Percentiles rank a stretch among this genome's conserved stretches.
These are phyloP conservation scores for Chalaropsis thielavioides DNA, from an alignment of 2,329 filamentous ascomycete species.

Conservation along the genomic window DNA sequence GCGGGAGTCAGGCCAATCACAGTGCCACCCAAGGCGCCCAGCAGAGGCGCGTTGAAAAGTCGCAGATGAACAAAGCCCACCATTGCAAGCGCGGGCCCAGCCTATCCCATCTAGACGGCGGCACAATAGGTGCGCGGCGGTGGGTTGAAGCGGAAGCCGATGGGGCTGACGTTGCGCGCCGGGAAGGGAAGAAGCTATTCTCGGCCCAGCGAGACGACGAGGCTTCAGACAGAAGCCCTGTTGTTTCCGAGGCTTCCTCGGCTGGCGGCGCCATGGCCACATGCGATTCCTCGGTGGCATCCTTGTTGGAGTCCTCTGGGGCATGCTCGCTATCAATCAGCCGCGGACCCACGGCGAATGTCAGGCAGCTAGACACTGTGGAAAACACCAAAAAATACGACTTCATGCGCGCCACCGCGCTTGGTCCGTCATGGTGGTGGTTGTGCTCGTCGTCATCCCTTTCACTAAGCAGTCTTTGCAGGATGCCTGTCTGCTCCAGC, in stretches of 20 bases:
- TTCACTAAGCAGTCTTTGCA: conserved; percentile 31
- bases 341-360: conserved; percentile 45
- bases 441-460: conserved; percentile 25
- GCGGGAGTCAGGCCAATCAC: conserved; percentile 45
- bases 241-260: background rate
- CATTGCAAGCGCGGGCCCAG: conserved; percentile 20
- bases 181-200: background rate
- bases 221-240: background rate
- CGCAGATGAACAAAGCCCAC: conserved; percentile 27
- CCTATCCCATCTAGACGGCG: conserved; percentile 7
- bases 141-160: background rate
- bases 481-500: conserved; percentile 38
- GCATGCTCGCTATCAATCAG: conserved; percentile 36
- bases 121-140: conserved; percentile 2
- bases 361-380: conserved; percentile 47
- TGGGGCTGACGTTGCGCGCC: conserved; percentile 18
- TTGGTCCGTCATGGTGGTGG: conserved; percentile 13
- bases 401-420: conserved; percentile 44
- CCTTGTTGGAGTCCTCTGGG: conserved; percentile 23
- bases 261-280: background rate
- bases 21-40: conserved; percentile 44
- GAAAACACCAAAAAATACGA: conserved; percentile 53
- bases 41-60: conserved; percentile 47
- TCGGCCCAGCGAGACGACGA: conserved; percentile 1
- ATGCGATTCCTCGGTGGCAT: conserved; percentile 18